Base-by-base conservation (phyloP, 345 rosid genomes). In the Jatropha curcas region DNA sequence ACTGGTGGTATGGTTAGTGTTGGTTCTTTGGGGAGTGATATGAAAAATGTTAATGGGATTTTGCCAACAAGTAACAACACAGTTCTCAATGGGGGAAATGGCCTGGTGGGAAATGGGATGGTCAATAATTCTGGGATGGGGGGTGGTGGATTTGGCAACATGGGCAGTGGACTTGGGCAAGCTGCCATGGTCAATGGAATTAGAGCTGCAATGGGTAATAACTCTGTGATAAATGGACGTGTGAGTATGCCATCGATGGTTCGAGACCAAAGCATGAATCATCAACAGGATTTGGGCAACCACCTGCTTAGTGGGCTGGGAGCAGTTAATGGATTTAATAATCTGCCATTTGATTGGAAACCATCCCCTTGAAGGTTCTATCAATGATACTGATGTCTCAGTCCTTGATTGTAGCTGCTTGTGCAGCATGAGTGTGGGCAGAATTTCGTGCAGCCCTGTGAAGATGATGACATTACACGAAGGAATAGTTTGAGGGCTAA, bases 321-420 rank as follows among this genome's bases (percentile, higher is more conserved):
- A 79, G 89, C 96, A 20, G 92, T 80, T 66, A 89, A 86, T 48
- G 87, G 93, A 82, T 88, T 80, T 74, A 87, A 68, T 84, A 92
- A 92, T 87, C 81, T 85, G 66, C 98, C 83, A 60, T 88, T 85
- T 81, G 97, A 91, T 77, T 95, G 97, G 97, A 94, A 86, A 67
- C 84, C 85, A 51, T 78, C 95, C 51, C 87, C 92, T 2, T 88
- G 80, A 86, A 65, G 63, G 60, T 33, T 37, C 43, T 30, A 1
- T 28, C 0, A 57, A 35, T 35, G 37, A 35, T 51, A 59, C 31
- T 60, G 82, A 55, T 75, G 73, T n/a, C 48, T 30, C 11, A 48
- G 70, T 66, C 73, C 34, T 69, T 76, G 79, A 50, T 59, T 59
- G 60, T 58, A 72, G 82, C 82, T 78, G 75, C 75, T 60, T 72